Evolutionary conservation across 2,329 filamentous ascomycete genomes (phyloP).

Genomic region (Claviceps paspali): DNA sequence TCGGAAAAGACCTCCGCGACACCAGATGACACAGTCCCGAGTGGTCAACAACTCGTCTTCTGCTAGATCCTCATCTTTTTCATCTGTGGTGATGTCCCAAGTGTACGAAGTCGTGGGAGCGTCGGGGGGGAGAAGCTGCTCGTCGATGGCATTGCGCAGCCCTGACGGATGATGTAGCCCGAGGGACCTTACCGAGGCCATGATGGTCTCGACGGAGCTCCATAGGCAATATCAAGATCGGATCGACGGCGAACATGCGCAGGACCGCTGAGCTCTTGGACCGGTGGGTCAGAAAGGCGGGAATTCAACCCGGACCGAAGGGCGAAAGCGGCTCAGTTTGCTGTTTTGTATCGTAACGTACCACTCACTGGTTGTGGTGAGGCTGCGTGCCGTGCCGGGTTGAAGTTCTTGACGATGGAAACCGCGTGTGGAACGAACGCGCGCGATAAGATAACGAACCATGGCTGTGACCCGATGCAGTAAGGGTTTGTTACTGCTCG

Average conservation of each 20-base stretch:
- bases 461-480: background rate
- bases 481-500: background rate
- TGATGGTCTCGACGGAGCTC: constrained; percentile 25
- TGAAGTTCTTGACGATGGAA: background rate
- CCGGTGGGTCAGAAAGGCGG: background rate
- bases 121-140: constrained; percentile 58
- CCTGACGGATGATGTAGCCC: constrained; percentile 81
- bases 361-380: too few species aligned
- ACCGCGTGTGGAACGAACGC: constrained; percentile 3
- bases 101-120: constrained; percentile 51
- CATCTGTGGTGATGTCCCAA: constrained; percentile 51
- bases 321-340: background rate
- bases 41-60: constrained; percentile 76
- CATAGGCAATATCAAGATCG: constrained; percentile 14
- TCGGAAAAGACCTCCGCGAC: constrained; percentile 67
- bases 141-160: constrained; percentile 67
- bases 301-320: background rate
- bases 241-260: background rate
- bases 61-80: constrained; percentile 24
- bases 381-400: too few species aligned
- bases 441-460: constrained; percentile 1
- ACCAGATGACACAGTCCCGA: constrained; percentile 70
- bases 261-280: background rate
- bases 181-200: constrained; percentile 84
- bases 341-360: too few species aligned